These are phyloP conservation scores for Termitomyces sp. DNA, from an alignment of 768 basidiomycete genomes.

Conservation along the genomic window DNA sequence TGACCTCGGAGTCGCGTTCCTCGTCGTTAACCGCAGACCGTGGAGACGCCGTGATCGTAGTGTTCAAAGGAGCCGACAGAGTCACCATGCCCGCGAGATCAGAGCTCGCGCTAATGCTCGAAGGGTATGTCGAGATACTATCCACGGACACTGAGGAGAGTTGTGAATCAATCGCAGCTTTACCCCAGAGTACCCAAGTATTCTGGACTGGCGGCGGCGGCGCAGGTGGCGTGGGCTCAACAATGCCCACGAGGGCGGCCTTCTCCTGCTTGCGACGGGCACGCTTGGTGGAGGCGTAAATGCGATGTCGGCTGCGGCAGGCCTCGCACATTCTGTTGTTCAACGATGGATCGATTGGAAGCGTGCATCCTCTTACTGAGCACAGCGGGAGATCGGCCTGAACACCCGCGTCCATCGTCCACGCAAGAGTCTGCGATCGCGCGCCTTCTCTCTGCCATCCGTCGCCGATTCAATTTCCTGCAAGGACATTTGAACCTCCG, in stretches of 20 bases:
- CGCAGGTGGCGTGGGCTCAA: conserved; percentile 1
- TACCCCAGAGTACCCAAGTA: conserved; percentile 8
- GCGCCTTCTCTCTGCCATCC: not conserved
- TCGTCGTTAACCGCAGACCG: conserved; percentile 3
- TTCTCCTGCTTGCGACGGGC: conserved; percentile 51
- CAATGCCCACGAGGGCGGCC: conserved; percentile 27
- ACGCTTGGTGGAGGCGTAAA: conserved; percentile 50
- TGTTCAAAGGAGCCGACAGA: conserved; percentile 22
- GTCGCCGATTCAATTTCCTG: not conserved
- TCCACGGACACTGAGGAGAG: conserved; percentile 11
- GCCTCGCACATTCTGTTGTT: conserved; percentile 50
- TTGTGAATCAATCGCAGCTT: conserved; percentile 17
- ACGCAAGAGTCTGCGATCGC: no score
- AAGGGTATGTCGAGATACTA: conserved; percentile 22
- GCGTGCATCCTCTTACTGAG: conserved; percentile 43
- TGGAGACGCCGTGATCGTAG: not conserved
- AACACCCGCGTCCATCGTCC: no score
- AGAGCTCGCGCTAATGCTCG: conserved; percentile 34
- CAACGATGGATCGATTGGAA: conserved; percentile 23
- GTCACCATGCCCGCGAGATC: conserved; percentile 45
- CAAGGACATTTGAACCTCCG: not conserved
- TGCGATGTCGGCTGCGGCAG: conserved; percentile 48
- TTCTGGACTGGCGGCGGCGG: not conserved
- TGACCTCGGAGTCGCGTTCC: not conserved
- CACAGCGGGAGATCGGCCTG: conserved; percentile 19